Percentiles rank a stretch among this genome's conserved stretches.
These are phyloP conservation scores for Aegilops bicornis DNA, from an alignment of 176 grass and related monocot genomes.

Conservation along the genomic window DNA sequence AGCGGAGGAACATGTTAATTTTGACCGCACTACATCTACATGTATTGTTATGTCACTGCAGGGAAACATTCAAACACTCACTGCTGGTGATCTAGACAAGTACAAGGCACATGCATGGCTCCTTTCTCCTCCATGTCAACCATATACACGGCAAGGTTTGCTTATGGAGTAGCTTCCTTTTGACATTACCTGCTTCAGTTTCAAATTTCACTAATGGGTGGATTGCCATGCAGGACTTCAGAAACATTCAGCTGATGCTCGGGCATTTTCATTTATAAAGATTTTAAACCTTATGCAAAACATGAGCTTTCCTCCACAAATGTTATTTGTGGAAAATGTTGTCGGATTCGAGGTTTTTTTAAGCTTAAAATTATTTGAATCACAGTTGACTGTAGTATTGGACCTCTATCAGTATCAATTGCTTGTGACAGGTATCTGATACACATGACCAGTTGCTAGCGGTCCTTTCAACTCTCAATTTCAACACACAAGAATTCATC, in stretches of 20 bases:
- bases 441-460: constrained; percentile 75
- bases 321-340: constrained; percentile 95
- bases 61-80: constrained; percentile 91
- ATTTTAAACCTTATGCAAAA: constrained; percentile 77
- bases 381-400: not conserved
- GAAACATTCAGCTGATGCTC: constrained; percentile 94
- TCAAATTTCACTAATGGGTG: constrained; percentile 29
- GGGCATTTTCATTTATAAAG: constrained; percentile 93
- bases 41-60: constrained; percentile 30
- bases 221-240: constrained; percentile 68
- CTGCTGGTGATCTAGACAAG: constrained; percentile 74
- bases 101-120: constrained; percentile 87
- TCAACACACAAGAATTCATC: constrained; percentile 87
- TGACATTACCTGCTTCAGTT: not conserved
- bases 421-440: constrained; percentile 69
- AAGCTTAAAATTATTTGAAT: constrained; percentile 12
- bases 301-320: constrained; percentile 73
- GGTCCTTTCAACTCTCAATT: constrained; percentile 72
- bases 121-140: constrained; percentile 97
- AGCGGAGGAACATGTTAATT: not conserved
- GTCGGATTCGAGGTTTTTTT: constrained; percentile 92
- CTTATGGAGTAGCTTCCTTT: constrained; percentile 12
- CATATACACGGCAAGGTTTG: constrained; percentile 93
- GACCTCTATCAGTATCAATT: not conserved
- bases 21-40: not conserved